A percentile compares a stretch with the other conserved stretches of the same genome.
Evolutionary conservation across 106 monocot species (phyloP).

Genomic region (Dendrobium officinale): DNA sequence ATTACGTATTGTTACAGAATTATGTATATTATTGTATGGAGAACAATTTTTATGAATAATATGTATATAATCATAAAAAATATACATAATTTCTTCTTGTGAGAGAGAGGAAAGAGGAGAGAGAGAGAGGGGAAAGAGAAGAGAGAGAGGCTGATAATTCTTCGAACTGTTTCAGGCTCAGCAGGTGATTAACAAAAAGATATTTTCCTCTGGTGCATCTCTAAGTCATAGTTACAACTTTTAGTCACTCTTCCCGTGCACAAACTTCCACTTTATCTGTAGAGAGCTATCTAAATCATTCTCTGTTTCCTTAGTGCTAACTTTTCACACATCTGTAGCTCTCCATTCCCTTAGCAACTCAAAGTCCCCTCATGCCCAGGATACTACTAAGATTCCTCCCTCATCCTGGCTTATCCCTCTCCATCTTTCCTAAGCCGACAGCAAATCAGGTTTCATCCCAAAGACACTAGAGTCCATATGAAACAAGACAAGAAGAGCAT

Average conservation of each 20-base stretch:
- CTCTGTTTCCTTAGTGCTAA: background rate
- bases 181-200: too few species aligned
- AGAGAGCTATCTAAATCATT: background rate
- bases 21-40: too few species aligned
- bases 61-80: too few species aligned
- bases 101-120: slow-evolving; percentile 13
- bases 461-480: slow-evolving; percentile 32
- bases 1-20: too few species aligned
- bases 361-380: slow-evolving; percentile 21
- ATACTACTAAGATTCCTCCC: slow-evolving; percentile 43
- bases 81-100: background rate
- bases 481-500: slow-evolving; percentile 17
- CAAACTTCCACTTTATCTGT: background rate
- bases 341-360: slow-evolving; percentile 1
- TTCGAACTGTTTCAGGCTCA: background rate
- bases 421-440: slow-evolving; percentile 27
- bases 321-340: background rate
- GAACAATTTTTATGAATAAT: too few species aligned
- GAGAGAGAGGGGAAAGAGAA: background rate
- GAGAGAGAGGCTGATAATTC: background rate
- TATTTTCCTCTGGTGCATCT: too few species aligned
- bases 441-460: slow-evolving; percentile 19
- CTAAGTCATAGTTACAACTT: background rate
- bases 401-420: slow-evolving; percentile 4
- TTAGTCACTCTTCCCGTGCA: slow-evolving; percentile 10